Percentiles rank a stretch among this genome's conserved stretches.
phyloP scores from a whole-genome alignment of 2,329 filamentous ascomycete species.

The Epichloe sibirici region DNA sequence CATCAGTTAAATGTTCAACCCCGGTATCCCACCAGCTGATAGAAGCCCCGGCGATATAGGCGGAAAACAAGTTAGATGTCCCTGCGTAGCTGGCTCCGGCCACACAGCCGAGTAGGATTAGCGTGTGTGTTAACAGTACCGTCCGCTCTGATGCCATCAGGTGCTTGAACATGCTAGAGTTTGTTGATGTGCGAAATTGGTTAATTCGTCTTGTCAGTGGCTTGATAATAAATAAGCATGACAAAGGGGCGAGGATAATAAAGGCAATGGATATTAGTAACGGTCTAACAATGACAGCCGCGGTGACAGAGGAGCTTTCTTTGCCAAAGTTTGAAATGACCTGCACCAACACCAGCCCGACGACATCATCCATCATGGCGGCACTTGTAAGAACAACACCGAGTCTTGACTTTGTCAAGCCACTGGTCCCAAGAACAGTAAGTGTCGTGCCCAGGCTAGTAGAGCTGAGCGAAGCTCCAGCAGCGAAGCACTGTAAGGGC shows the following conservation, averaged over 20 bases:
- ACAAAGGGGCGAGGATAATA: conserved; percentile 32
- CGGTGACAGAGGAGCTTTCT: conserved; percentile 12
- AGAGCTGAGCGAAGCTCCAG: conserved; percentile 61
- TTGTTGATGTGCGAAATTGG: conserved; percentile 12
- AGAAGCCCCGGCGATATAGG: conserved; percentile 47
- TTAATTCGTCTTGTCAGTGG: conserved; percentile 28
- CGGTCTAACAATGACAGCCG: conserved; percentile 29
- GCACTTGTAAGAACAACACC: conserved; percentile 57
- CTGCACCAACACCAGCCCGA: conserved; percentile 65
- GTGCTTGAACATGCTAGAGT: conserved; percentile 10
- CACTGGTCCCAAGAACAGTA: conserved; percentile 35
- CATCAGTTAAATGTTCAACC: conserved; percentile 10
- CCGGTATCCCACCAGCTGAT: conserved; percentile 47
- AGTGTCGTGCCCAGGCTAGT: conserved; percentile 64
- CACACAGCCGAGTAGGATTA: conserved; percentile 36
- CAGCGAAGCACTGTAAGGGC: conserved; percentile 53
- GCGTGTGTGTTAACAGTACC: conserved; percentile 34
- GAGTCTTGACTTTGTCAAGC: conserved; percentile 29
- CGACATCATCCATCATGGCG: conserved; percentile 73
- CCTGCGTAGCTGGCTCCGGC: conserved; percentile 44
- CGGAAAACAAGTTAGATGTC: conserved; percentile 49
- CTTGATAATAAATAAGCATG: conserved; percentile 31
- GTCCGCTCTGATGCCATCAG: conserved; percentile 20
- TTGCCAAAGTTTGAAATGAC: conserved; percentile 54
- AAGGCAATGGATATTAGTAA: conserved; percentile 39